phyloP scores from a whole-genome alignment of 257 asterid genomes.

The Solanum gandarillasii region DNA sequence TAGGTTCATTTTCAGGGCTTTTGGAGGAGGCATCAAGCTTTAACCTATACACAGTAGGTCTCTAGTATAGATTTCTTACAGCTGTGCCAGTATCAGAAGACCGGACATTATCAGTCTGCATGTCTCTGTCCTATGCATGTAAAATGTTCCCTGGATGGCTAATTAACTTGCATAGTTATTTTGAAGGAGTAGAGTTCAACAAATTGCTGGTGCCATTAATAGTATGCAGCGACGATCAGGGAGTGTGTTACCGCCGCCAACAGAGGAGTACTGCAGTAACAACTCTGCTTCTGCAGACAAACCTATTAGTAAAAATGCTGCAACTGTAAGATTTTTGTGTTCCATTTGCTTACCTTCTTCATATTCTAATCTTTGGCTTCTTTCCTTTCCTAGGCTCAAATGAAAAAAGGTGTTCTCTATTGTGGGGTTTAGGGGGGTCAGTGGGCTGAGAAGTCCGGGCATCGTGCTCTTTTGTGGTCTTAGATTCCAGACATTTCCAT shows the following conservation, averaged over 20 bases:
- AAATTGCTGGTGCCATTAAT: slow-evolving; percentile 55
- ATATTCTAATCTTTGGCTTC: not conserved
- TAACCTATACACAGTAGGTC: not conserved
- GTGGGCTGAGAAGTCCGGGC: not conserved
- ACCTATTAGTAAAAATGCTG: slow-evolving; percentile 41
- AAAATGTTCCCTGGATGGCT: slow-evolving; percentile 1
- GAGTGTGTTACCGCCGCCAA: slow-evolving; percentile 75
- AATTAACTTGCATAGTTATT: slow-evolving; percentile 28
- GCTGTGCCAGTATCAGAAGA: not conserved
- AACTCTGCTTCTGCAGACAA: slow-evolving; percentile 40
- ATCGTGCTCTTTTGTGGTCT: not conserved
- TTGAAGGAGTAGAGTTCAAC: slow-evolving; percentile 75
- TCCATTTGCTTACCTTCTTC: not conserved
- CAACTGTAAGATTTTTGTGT: slow-evolving; percentile 53
- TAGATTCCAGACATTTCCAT: not conserved
- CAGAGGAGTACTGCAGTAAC: slow-evolving; percentile 62
- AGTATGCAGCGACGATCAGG: slow-evolving; percentile 63
- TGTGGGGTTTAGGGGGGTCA: not conserved
- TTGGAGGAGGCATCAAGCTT: not conserved
- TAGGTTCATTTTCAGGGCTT: not conserved
- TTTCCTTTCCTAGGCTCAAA: not conserved
- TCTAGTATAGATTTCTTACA: not conserved
- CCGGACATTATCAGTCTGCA: not conserved
- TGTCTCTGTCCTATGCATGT: not conserved
- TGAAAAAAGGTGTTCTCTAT: not conserved